These are phyloP conservation scores for Cutaneotrichosporon dermatis DNA, from an alignment of 1,284 basidiomycete genomes.

Conservation along the genomic window DNA sequence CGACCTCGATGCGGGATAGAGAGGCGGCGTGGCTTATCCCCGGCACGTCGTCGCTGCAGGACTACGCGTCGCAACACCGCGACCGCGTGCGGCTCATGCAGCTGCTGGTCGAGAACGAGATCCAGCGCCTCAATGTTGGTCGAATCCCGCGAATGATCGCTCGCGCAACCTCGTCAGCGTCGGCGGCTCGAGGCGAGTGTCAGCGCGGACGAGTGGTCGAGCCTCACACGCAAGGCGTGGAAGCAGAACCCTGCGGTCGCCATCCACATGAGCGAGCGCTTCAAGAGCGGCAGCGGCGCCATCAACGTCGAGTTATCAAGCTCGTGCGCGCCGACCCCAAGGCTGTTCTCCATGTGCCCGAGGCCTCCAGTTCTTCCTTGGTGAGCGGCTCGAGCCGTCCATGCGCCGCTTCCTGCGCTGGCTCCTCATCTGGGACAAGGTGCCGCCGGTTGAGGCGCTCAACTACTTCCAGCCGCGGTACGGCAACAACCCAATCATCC, in stretches of 20 bases:
- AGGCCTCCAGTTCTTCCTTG: constrained; percentile 77
- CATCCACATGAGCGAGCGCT: constrained; percentile 77
- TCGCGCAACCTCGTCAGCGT: constrained; percentile 47
- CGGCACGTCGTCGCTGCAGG: constrained; percentile 49
- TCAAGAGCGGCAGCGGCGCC: constrained; percentile 57
- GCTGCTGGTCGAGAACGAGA: constrained; percentile 84
- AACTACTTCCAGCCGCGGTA: constrained; percentile 82
- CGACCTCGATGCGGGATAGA: constrained; percentile 64
- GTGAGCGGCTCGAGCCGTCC: constrained; percentile 58
- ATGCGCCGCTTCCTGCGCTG: constrained; percentile 54
- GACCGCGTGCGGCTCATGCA: constrained; percentile 68
- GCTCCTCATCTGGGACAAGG: constrained; percentile 80
- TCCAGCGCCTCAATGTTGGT: constrained; percentile 85
- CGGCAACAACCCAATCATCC: constrained; percentile 73
- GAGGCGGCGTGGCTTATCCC: constrained; percentile 50
- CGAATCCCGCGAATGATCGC: constrained; percentile 74
- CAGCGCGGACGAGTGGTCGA: constrained; percentile 63
- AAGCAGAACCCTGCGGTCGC: constrained; percentile 75
- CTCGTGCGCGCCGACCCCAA: constrained; percentile 70
- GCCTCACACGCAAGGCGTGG: constrained; percentile 72
- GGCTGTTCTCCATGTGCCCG: constrained; percentile 68
- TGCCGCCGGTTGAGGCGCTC: constrained; percentile 79
- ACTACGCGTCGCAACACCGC: constrained; percentile 59
- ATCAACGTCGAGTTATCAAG: constrained; percentile 65
- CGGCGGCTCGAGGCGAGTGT: background rate